Evolutionary conservation across 495 filamentous ascomycete genomes (phyloP).

Genomic region (Penicillium longicatenatum): DNA sequence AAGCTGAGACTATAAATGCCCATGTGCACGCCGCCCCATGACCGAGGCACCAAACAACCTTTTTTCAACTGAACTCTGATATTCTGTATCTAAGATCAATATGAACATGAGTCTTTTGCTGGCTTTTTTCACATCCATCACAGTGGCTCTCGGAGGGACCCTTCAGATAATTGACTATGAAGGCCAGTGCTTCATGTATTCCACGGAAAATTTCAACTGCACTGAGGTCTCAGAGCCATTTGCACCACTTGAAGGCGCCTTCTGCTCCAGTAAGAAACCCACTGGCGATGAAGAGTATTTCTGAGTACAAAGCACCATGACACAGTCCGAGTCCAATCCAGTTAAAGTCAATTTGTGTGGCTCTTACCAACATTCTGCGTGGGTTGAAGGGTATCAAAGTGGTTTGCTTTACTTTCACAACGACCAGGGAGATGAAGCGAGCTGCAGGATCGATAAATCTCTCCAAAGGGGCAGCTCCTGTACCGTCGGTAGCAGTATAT

Average conservation of each 20-base stretch:
- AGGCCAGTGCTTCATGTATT: neutral
- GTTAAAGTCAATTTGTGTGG: neutral
- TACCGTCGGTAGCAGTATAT: neutral
- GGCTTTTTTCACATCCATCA: neutral
- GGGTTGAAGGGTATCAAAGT: neutral
- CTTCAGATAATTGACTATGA: neutral
- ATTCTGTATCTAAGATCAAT: neutral
- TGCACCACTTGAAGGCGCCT: neutral
- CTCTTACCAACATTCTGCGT: too few species aligned
- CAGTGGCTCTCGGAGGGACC: neutral
- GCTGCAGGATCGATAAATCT: neutral
- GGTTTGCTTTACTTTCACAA: neutral
- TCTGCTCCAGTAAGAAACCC: neutral
- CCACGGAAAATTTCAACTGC: neutral
- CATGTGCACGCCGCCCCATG: neutral
- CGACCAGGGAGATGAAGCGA: neutral
- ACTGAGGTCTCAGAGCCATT: neutral
- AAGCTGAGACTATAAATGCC: neutral
- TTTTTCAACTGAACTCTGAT: neutral
- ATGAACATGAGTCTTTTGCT: neutral
- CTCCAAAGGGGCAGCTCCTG: neutral
- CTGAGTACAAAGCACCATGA: neutral
- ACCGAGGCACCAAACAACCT: neutral
- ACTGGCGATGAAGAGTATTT: neutral
- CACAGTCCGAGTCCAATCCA: neutral